phyloP scores from a whole-genome alignment of 2,329 filamentous ascomycete species.

The Xylariaceae sp. region DNA sequence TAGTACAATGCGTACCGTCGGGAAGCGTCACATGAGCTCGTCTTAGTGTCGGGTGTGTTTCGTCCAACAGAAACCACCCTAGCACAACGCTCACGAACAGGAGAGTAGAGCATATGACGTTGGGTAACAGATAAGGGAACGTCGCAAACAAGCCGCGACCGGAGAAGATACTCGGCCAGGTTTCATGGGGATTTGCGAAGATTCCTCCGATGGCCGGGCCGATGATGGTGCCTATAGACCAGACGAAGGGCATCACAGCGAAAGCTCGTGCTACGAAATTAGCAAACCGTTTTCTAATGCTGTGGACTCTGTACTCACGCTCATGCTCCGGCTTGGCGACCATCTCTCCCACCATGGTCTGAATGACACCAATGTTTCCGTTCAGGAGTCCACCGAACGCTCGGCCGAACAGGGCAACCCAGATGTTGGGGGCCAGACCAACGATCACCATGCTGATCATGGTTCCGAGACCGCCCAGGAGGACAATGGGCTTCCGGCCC shows the following conservation, averaged over 20 bases:
- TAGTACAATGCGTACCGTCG: constrained; percentile 44
- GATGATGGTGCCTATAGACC: constrained; percentile 84
- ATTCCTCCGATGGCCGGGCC: constrained; percentile 84
- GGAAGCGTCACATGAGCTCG: constrained; percentile 48
- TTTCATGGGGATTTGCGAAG: constrained; percentile 71
- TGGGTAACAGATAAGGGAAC: constrained; percentile 86
- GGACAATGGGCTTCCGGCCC: constrained; percentile 77
- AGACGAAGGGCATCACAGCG: constrained; percentile 90
- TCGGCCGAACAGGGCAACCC: constrained; percentile 72
- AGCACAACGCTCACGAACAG: constrained; percentile 73
- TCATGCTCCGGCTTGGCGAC: constrained; percentile 81
- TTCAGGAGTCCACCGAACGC: constrained; percentile 77
- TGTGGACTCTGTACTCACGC: constrained; percentile 49
- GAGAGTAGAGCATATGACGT: constrained; percentile 73
- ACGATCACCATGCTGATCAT: constrained; percentile 78
- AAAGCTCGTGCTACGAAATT: constrained; percentile 65
- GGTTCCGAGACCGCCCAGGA: constrained; percentile 76
- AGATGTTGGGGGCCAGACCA: constrained; percentile 77
- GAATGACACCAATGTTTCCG: constrained; percentile 85
- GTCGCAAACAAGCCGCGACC: constrained; percentile 62
- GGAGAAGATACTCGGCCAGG: constrained; percentile 68
- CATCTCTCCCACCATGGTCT: constrained; percentile 89
- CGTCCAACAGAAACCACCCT: constrained; percentile 76
- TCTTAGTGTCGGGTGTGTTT: constrained; percentile 78
- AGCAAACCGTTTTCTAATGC: constrained; percentile 11